Evolutionary conservation across 352 stramenopile species (phyloP), one percentile per base, ranked within the genome.

Genomic region (Phytophthora idaei): DNA sequence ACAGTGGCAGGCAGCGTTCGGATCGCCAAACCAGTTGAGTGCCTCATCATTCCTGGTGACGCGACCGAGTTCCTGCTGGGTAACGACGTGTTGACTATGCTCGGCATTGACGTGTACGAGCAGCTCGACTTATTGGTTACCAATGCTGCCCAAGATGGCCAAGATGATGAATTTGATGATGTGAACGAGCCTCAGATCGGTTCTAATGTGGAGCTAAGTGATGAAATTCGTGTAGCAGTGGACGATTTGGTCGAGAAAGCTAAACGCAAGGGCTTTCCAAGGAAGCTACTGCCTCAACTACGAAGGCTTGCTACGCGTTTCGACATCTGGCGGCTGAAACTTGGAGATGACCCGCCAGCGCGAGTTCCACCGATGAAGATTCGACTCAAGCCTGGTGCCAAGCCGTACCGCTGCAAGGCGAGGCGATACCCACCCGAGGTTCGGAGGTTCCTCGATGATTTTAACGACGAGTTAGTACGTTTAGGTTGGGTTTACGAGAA

Each of bases 51-150:
- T 21, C 21, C 21, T 21, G 21, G 21, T 21, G 21, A 21, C 21
- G 21, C 21, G 21, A 21, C 21, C 21, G 21, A 21, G 21, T 21
- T 21, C 21, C 21, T 34, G 17, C 57, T 57, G 17, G 46, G 47
- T 12, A 64, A 51, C 6, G 46, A 57, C 6, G 11, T 64, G 15
- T 46, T 65, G 37, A 65, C 47, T 11, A 57, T 57, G 57, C 14
- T 52, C 3, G 48, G 36, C 11, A 58, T 58, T 21, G 37, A 57
- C 5, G 14, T 57, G 34, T 9, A 44, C 7, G 42, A 28, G 37
- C 57, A 50, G 4, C 11, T 51, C 4, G 36, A 57, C 27, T 3
- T 57, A 34, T 27, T 64, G 6, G 57, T 42, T 4, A 21, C 36
- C 15, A 65, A 64, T 50, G 57, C 32, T 29, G 17, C 39, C 5